Evolutionary conservation across 768 basidiomycete species (phyloP).

Genomic region (Collybiopsis luxurians): DNA sequence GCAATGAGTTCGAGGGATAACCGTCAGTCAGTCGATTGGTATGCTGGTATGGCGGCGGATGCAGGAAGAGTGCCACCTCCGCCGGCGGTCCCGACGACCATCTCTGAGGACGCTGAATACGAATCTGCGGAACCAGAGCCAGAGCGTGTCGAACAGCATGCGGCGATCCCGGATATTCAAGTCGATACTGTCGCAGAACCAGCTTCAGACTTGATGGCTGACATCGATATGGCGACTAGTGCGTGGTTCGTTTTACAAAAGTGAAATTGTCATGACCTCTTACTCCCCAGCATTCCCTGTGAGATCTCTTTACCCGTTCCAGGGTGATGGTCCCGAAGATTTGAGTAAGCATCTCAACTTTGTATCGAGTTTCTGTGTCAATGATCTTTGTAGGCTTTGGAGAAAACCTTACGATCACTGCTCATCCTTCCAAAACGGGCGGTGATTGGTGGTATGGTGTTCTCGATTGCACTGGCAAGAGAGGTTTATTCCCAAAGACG

Average conservation of each 20-base stretch:
- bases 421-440: constrained; percentile 81
- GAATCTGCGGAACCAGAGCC: constrained; percentile 41
- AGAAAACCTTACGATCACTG: constrained; percentile 73
- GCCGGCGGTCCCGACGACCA: constrained; percentile 47
- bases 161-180: constrained; percentile 51
- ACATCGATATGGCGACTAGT: constrained; percentile 70
- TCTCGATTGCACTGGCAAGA: constrained; percentile 55
- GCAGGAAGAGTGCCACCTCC: constrained; percentile 31
- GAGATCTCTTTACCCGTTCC: constrained; percentile 80
- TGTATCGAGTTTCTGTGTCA: neutral
- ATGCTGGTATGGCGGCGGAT: constrained; percentile 81
- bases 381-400: constrained; percentile 56
- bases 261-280: constrained; percentile 3
- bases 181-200: constrained; percentile 42
- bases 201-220: constrained; percentile 55
- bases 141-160: constrained; percentile 16
- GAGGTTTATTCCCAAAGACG: constrained; percentile 88
- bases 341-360: constrained; percentile 73
- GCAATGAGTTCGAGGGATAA: constrained; percentile 39
- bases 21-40: constrained; percentile 90
- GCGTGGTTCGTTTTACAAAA: constrained; percentile 19
- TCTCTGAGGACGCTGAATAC: constrained; percentile 44
- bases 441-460: constrained; percentile 96
- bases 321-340: constrained; percentile 86
- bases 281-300: constrained; percentile 60